Evolutionary conservation across 2,329 filamentous ascomycete species (phyloP).

Genomic region (Ophiostoma quercus): DNA sequence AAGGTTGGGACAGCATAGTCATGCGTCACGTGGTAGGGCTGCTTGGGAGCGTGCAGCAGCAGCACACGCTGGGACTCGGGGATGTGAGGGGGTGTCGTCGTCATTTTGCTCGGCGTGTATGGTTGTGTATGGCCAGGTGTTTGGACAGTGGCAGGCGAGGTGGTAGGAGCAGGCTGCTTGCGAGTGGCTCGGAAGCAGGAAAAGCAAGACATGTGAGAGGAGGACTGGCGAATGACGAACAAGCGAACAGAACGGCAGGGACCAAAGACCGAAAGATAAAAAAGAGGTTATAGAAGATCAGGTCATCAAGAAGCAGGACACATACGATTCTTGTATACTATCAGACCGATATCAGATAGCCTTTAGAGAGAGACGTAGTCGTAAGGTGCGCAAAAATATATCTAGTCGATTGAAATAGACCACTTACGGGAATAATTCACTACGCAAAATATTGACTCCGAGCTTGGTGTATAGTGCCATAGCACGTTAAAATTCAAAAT

Average conservation of each 20-base stretch:
- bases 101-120: conserved; percentile 8
- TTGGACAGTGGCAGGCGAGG: not conserved
- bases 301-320: conserved; percentile 13
- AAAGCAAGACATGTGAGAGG: conserved; percentile 14
- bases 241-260: not conserved
- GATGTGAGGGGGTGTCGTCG: conserved; percentile 17
- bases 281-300: conserved; percentile 43
- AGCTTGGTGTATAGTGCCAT: not conserved
- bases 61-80: conserved; percentile 33
- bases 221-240: not conserved
- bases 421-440: not conserved
- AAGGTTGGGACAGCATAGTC: conserved; percentile 32
- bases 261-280: not conserved
- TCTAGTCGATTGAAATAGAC: not conserved
- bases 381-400: not conserved
- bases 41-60: conserved; percentile 31
- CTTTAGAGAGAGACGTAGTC: not conserved
- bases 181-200: conserved; percentile 5
- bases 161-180: conserved; percentile 3
- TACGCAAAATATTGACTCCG: not conserved
- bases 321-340: conserved; percentile 17
- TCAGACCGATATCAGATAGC: conserved; percentile 1
- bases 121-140: conserved; percentile 10
- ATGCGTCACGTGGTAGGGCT: conserved; percentile 32
- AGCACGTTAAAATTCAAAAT: conserved; percentile 6